Conservation (phyloP, 2,329 filamentous ascomycete genomes). For the Xylariaceae sp. region DNA sequence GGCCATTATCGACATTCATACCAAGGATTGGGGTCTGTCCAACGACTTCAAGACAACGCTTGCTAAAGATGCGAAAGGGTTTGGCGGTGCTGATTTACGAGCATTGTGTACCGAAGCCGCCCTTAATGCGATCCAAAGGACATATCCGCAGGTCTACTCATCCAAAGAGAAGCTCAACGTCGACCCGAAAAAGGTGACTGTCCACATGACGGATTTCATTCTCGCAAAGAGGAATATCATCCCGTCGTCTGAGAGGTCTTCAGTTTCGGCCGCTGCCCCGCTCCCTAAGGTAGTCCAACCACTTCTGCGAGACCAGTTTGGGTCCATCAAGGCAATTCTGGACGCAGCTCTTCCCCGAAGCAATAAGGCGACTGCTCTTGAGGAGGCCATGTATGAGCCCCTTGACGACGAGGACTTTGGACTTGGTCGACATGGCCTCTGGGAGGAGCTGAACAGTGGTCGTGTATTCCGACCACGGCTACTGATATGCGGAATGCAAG, state of each 20-base stretch:
- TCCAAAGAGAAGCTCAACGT: conserved; percentile 87
- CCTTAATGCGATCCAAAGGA: conserved; percentile 89
- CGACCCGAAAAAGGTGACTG: conserved; percentile 72
- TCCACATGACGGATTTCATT: conserved; percentile 94
- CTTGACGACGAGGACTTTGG: conserved; percentile 75
- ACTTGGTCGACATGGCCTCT: conserved; percentile 72
- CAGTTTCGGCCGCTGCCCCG: conserved; percentile 74
- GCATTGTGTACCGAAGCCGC: conserved; percentile 94
- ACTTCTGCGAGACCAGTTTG: conserved; percentile 65
- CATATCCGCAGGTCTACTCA: conserved; percentile 92
- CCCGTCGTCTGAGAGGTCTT: conserved; percentile 86
- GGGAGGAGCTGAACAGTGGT: conserved; percentile 75
- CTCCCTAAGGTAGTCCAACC: conserved; percentile 76
- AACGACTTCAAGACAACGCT: conserved; percentile 74
- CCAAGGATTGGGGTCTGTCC: conserved; percentile 82
- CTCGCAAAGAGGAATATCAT: conserved; percentile 93
- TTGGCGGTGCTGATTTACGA: conserved; percentile 89
- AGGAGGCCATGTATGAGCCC: conserved; percentile 89
- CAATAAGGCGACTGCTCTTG: conserved; percentile 79
- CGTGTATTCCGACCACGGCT: conserved; percentile 84
- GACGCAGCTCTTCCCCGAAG: conserved; percentile 74
- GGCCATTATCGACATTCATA: conserved; percentile 91
- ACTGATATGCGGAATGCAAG: conserved; percentile 70
- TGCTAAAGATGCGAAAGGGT: conserved; percentile 86
- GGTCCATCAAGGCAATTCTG: conserved; percentile 59